Conservation (phyloP, 805 yeast genomes). For the Kuraishia ogatae region DNA sequence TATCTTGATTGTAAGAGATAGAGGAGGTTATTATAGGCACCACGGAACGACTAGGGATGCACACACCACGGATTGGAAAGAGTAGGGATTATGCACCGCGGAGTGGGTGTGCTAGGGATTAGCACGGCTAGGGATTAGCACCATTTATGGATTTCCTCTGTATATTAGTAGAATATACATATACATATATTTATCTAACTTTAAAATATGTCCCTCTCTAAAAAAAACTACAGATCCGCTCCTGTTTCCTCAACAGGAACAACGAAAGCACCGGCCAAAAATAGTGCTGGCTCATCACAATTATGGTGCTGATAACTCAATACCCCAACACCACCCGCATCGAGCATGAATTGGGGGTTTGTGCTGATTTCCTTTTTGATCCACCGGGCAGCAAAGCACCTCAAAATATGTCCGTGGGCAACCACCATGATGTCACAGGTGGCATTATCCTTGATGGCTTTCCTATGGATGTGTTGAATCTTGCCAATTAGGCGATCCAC, state of each 20-base stretch:
- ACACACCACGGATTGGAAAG: no score
- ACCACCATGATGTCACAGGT: constrained; percentile 72
- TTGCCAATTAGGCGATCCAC: constrained; percentile 62
- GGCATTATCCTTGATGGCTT: constrained; percentile 39
- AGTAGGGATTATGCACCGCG: no score
- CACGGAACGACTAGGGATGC: no score
- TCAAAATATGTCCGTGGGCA: constrained; percentile 90
- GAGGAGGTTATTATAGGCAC: no score
- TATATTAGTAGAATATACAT: no score
- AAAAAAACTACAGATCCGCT: constrained; percentile 12
- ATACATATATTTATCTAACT: no score
- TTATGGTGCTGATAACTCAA: constrained; percentile 82
- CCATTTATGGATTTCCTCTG: no score
- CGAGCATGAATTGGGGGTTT: constrained; percentile 79
- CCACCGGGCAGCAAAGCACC: constrained; percentile 91
- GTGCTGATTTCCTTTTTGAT: constrained; percentile 43
- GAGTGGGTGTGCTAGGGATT: no score
- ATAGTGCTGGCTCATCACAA: constrained; percentile 80
- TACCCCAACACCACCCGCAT: constrained; percentile 95
- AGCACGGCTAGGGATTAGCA: no score
- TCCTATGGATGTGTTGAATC: constrained; percentile 51
- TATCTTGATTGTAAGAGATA: no score
- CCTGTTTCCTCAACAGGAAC: constrained; percentile 60
- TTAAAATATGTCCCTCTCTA: not conserved
- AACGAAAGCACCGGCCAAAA: constrained; percentile 73